phyloP scores from a whole-genome alignment of 2,329 filamentous ascomycete genomes.

The Pleoardoris graminearum region DNA sequence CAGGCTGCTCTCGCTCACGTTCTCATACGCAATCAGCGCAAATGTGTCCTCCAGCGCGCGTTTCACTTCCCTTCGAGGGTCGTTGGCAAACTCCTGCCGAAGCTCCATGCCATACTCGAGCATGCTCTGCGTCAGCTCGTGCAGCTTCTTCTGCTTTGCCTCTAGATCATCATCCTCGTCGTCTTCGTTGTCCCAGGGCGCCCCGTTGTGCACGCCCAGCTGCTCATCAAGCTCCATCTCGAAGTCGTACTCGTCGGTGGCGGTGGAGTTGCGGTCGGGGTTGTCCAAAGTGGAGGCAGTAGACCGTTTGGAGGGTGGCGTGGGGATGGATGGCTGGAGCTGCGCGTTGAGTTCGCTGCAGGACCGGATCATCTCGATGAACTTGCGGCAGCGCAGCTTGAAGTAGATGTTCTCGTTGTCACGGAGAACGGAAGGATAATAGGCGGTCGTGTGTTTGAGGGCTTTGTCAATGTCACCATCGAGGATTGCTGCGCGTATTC shows the following conservation, averaged over 20 bases:
- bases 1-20: constrained; percentile 76
- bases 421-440: constrained; percentile 78
- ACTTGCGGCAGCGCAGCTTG: constrained; percentile 83
- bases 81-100: constrained; percentile 73
- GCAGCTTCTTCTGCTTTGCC: constrained; percentile 36
- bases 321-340: constrained; percentile 20
- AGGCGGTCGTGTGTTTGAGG: constrained; percentile 75
- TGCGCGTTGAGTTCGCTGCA: constrained; percentile 49
- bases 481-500: constrained; percentile 82
- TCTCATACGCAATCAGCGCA: constrained; percentile 81
- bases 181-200: constrained; percentile 32
- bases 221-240: constrained; percentile 62
- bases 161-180: constrained; percentile 40
- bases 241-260: constrained; percentile 56
- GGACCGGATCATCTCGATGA: constrained; percentile 77
- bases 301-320: constrained; percentile 35
- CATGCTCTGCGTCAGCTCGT: constrained; percentile 66
- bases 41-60: constrained; percentile 83
- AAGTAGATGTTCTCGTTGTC: constrained; percentile 87
- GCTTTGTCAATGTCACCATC: constrained; percentile 92
- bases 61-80: constrained; percentile 69
- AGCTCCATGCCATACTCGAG: constrained; percentile 80
- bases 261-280: constrained; percentile 44
- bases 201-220: constrained; percentile 41
- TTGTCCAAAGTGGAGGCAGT: constrained; percentile 32